Evolutionary conservation across 768 basidiomycete species (phyloP).

Genomic region (Tulasnella calospora): DNA sequence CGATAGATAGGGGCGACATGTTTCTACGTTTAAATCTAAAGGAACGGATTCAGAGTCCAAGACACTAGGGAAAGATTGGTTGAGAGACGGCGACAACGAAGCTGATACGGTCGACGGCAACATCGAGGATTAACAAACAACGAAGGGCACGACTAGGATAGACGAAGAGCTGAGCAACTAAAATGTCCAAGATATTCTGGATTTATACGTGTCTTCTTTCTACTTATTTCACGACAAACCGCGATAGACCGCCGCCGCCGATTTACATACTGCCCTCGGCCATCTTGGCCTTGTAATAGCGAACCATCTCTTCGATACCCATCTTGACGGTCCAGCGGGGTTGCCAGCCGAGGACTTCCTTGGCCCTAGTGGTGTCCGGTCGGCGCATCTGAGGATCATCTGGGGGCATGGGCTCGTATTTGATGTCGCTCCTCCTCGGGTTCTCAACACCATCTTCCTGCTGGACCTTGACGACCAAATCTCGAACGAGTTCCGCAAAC

Average conservation of each 20-base stretch:
- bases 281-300: slow-evolving; percentile 89
- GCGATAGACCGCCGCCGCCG: no score
- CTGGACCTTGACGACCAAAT: slow-evolving; percentile 90
- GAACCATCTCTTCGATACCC: slow-evolving; percentile 92
- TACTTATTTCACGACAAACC: not conserved
- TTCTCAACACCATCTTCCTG: slow-evolving; percentile 62
- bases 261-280: slow-evolving; percentile 52
- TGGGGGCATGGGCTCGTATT: slow-evolving; percentile 75
- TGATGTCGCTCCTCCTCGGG: slow-evolving; percentile 54
- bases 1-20: not conserved
- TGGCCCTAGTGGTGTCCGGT: slow-evolving; percentile 89
- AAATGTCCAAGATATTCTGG: not conserved
- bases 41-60: not conserved
- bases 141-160: not conserved
- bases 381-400: slow-evolving; percentile 94
- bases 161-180: not conserved
- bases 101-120: not conserved
- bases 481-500: slow-evolving; percentile 87
- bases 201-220: not conserved
- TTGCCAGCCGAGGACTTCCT: slow-evolving; percentile 79
- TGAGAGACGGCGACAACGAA: not conserved
- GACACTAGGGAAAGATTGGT: not conserved
- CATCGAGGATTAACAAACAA: not conserved
- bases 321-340: slow-evolving; percentile 89
- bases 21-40: not conserved